These are phyloP conservation scores for Rhododendron ovatum DNA, from an alignment of 148 eudicot genomes.

Conservation along the genomic window DNA sequence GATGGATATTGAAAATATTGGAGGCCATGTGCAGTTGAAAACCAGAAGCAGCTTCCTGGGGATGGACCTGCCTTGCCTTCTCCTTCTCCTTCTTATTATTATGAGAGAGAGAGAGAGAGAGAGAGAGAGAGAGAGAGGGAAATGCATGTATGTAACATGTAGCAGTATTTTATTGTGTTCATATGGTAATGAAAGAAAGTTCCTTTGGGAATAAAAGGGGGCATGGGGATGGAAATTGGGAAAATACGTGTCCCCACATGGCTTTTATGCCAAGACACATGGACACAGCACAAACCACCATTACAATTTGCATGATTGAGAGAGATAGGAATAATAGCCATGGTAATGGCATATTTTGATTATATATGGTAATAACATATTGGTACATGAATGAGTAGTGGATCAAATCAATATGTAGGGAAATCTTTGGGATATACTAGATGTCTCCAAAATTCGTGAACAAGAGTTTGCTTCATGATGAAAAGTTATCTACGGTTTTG, in stretches of 20 bases:
- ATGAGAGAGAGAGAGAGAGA: conserved; percentile 16
- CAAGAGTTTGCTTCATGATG: background rate
- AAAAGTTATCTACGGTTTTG: background rate
- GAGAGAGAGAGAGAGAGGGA: background rate
- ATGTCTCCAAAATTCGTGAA: background rate
- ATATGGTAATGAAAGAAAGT: background rate
- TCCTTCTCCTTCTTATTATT: background rate
- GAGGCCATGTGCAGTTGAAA: conserved; percentile 28
- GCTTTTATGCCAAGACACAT: background rate
- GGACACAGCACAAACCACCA: background rate
- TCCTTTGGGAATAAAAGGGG: background rate
- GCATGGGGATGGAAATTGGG: background rate
- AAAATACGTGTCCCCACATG: background rate
- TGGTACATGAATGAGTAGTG: background rate
- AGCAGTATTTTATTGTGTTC: background rate
- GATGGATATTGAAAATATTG: conserved; percentile 10
- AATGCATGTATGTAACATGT: background rate
- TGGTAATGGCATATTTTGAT: background rate
- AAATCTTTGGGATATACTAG: background rate
- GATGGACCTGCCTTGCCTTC: background rate
- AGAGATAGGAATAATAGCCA: background rate
- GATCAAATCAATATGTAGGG: background rate
- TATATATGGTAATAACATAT: background rate
- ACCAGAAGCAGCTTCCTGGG: conserved; percentile 16
- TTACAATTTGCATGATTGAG: background rate